Percentiles rank a stretch among this genome's conserved stretches.
phyloP scores from a whole-genome alignment of 106 monocot species.

The Dendrobium nobile region DNA sequence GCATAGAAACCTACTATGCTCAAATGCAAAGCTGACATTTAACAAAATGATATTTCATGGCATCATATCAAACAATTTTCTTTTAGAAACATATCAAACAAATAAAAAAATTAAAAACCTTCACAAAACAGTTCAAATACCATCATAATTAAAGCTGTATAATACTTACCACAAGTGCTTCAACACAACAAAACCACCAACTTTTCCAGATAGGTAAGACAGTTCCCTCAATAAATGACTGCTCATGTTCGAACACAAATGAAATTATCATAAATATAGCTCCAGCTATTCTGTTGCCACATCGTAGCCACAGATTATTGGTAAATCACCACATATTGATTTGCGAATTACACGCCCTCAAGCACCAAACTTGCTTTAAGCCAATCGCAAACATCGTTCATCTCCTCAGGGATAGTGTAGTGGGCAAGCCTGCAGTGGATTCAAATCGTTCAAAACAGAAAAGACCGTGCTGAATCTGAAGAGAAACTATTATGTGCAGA shows the following conservation, averaged over 20 bases:
- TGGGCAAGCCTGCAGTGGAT: conserved; percentile 69
- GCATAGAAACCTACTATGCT: no score
- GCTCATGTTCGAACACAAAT: not conserved
- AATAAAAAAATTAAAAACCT: not conserved
- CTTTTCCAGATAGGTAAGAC: not conserved
- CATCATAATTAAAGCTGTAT: not conserved
- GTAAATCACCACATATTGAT: not conserved
- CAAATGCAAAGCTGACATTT: no score
- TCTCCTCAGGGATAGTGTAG: conserved; percentile 88
- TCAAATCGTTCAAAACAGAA: not conserved
- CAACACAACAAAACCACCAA: not conserved
- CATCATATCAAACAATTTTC: not conserved
- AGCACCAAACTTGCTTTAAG: conserved; percentile 54
- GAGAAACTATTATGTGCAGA: no score
- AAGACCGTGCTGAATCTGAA: not conserved
- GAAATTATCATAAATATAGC: not conserved
- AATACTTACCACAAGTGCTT: not conserved
- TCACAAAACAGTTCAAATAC: not conserved
- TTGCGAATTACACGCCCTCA: conserved; percentile 12
- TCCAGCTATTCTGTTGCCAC: not conserved
- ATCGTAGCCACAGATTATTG: not conserved
- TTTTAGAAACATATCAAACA: not conserved
- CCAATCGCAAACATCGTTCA: conserved; percentile 90
- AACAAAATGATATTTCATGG: no score
- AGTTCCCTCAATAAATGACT: not conserved